phyloP scores from a whole-genome alignment of 805 yeast genomes.

The Kuraishia hungarica region DNA sequence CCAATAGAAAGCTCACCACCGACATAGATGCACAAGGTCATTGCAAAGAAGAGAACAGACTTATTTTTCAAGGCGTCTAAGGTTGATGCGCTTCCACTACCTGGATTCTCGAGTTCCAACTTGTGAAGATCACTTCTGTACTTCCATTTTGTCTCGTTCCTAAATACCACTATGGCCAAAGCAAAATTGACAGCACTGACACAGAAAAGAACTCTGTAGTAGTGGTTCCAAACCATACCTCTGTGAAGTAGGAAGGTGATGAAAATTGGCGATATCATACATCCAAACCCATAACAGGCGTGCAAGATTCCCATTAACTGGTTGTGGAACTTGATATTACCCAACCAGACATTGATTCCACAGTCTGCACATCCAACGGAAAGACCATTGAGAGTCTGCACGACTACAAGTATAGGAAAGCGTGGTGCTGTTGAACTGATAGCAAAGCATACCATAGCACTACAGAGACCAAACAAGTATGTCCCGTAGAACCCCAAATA shows the following conservation, averaged over 20 bases:
- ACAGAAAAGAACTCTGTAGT: slow-evolving; percentile 28
- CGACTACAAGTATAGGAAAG: slow-evolving; percentile 27
- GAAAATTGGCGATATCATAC: slow-evolving; percentile 40
- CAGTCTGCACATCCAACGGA: slow-evolving; percentile 54
- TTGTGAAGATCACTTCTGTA: slow-evolving; percentile 21
- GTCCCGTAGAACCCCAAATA: slow-evolving; percentile 41
- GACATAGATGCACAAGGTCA: slow-evolving; percentile 36
- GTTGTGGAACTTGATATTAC: slow-evolving; percentile 35
- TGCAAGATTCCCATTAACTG: slow-evolving; percentile 44
- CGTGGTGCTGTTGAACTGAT: slow-evolving; percentile 33
- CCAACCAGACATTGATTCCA: slow-evolving; percentile 44
- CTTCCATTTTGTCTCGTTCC: slow-evolving; percentile 36
- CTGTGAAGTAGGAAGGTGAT: slow-evolving; percentile 30
- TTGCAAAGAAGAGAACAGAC: slow-evolving; percentile 31
- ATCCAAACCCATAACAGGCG: slow-evolving; percentile 45
- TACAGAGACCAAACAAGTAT: slow-evolving; percentile 17
- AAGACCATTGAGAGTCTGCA: slow-evolving; percentile 37
- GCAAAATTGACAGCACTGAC: slow-evolving; percentile 19
- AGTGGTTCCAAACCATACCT: slow-evolving; percentile 34
- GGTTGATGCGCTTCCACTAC: slow-evolving; percentile 11
- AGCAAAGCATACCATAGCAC: slow-evolving; percentile 8
- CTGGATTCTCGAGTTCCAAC: slow-evolving; percentile 8
- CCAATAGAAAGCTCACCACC: slow-evolving; percentile 49
- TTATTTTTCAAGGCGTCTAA: slow-evolving; percentile 21
- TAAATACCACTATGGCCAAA: slow-evolving; percentile 21